phyloP scores from a whole-genome alignment of 73 alveolate genomes.

The Blepharisma japonicum region DNA sequence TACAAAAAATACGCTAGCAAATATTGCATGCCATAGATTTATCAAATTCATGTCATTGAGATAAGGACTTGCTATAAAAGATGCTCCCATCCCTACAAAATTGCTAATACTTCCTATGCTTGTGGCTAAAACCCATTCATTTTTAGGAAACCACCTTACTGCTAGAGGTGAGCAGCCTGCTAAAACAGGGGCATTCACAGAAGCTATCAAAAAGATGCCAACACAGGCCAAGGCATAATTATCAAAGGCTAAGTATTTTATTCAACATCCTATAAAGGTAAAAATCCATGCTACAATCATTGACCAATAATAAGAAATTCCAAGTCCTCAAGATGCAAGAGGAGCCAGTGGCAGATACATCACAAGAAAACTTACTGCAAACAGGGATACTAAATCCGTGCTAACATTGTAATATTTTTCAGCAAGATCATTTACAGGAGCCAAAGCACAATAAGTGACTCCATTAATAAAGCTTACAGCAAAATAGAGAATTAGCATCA shows the following conservation, averaged over 20 bases:
- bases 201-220: conserved; percentile 16
- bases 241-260: neutral
- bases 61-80: conserved; percentile 14
- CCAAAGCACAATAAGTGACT: no score
- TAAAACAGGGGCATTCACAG: conserved; percentile 11
- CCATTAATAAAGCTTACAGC: neutral
- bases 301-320: conserved; percentile 18
- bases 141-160: conserved; percentile 1
- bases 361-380: neutral
- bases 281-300: neutral
- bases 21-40: no score
- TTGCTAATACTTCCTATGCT: conserved; percentile 25
- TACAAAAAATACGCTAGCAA: neutral
- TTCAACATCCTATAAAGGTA: conserved; percentile 18
- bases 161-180: conserved; percentile 33
- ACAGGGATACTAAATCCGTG: neutral
- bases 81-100: conserved; percentile 28
- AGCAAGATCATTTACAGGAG: conserved; percentile 1
- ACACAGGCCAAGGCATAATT: neutral
- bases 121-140: conserved; percentile 20
- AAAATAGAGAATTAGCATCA: conserved; percentile 14
- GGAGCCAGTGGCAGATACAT: conserved; percentile 25
- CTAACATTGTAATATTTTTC: neutral
- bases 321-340: neutral
- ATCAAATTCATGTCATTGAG: neutral